phyloP scores from a whole-genome alignment of 2,329 filamentous ascomycete species.

The Xylaria sp. region DNA sequence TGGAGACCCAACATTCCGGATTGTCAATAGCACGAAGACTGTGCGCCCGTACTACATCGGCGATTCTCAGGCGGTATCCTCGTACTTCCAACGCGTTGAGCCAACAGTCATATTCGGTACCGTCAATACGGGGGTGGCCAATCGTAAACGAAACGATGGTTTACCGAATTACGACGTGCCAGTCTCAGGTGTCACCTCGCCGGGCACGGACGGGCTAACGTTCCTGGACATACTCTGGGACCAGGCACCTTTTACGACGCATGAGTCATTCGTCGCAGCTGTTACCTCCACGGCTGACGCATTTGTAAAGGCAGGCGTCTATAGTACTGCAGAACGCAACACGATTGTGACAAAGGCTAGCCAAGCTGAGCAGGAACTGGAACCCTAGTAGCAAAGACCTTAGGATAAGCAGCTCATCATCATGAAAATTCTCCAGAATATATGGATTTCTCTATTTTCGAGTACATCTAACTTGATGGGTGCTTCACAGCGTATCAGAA shows the following conservation, averaged over 20 bases:
- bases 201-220: slow-evolving; percentile 41
- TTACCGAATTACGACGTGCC: slow-evolving; percentile 41
- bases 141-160: slow-evolving; percentile 41
- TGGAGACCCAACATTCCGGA: slow-evolving; percentile 39
- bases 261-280: slow-evolving; percentile 35
- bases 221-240: slow-evolving; percentile 44
- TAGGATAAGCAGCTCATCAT: neutral
- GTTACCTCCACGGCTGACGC: slow-evolving; percentile 30
- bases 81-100: slow-evolving; percentile 42
- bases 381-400: slow-evolving; percentile 13
- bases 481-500: too few relatives aligned
- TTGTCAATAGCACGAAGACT: slow-evolving; percentile 24
- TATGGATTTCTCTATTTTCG: too few relatives aligned
- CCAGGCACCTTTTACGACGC: slow-evolving; percentile 38
- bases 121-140: slow-evolving; percentile 37
- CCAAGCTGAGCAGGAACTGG: slow-evolving; percentile 37
- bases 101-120: slow-evolving; percentile 39
- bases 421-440: too few relatives aligned
- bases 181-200: slow-evolving; percentile 38
- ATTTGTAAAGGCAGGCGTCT: slow-evolving; percentile 37
- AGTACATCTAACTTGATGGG: too few relatives aligned
- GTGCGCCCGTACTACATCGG: slow-evolving; percentile 42
- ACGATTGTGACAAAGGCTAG: slow-evolving; percentile 33
- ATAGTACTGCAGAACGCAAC: slow-evolving; percentile 33
- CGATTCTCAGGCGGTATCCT: slow-evolving; percentile 38